These are phyloP conservation scores for Lecanicillium sp. DNA, from an alignment of 2,329 filamentous ascomycete genomes.

Conservation along the genomic window DNA sequence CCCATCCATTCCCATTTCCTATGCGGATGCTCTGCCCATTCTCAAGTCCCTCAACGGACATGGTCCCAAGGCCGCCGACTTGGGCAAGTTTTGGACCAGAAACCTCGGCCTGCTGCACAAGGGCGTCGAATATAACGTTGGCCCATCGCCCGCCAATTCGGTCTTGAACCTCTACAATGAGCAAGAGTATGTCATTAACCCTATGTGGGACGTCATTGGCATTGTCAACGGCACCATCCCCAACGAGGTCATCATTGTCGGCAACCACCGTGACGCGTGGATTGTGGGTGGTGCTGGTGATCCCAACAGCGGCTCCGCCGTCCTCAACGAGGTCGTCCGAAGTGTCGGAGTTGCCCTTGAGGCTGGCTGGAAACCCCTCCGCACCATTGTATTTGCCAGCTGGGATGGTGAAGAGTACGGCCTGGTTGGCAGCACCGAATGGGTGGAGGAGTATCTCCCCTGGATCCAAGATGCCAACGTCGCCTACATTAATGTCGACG, in stretches of 20 bases:
- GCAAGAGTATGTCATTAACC: slow-evolving; percentile 74
- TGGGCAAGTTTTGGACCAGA: slow-evolving; percentile 63
- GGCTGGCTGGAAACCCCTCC: slow-evolving; percentile 53
- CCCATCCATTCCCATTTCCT: slow-evolving; percentile 87
- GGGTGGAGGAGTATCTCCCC: slow-evolving; percentile 82
- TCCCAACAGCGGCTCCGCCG: slow-evolving; percentile 74
- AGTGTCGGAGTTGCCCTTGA: slow-evolving; percentile 65
- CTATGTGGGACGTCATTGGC: slow-evolving; percentile 87
- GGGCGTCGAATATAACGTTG: slow-evolving; percentile 77
- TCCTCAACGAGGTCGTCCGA: slow-evolving; percentile 70
- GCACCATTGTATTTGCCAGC: slow-evolving; percentile 84
- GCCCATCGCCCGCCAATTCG: slow-evolving; percentile 66
- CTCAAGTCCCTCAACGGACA: slow-evolving; percentile 86
- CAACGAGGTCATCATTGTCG: slow-evolving; percentile 80
- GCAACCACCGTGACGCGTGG: slow-evolving; percentile 92
- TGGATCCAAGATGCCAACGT: slow-evolving; percentile 70
- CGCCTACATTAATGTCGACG: slow-evolving; percentile 82
- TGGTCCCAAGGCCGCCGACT: slow-evolving; percentile 67
- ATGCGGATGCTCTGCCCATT: slow-evolving; percentile 75
- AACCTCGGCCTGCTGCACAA: slow-evolving; percentile 69
- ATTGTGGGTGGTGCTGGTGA: slow-evolving; percentile 77
- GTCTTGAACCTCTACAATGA: slow-evolving; percentile 69
- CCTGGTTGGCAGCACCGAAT: slow-evolving; percentile 79
- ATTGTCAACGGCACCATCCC: slow-evolving; percentile 80
- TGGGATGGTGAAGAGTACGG: slow-evolving; percentile 85